Evolutionary conservation across 2,329 filamentous ascomycete species (phyloP), one percentile per base, ranked within the genome.

Genomic region (Penicillium glabrum): DNA sequence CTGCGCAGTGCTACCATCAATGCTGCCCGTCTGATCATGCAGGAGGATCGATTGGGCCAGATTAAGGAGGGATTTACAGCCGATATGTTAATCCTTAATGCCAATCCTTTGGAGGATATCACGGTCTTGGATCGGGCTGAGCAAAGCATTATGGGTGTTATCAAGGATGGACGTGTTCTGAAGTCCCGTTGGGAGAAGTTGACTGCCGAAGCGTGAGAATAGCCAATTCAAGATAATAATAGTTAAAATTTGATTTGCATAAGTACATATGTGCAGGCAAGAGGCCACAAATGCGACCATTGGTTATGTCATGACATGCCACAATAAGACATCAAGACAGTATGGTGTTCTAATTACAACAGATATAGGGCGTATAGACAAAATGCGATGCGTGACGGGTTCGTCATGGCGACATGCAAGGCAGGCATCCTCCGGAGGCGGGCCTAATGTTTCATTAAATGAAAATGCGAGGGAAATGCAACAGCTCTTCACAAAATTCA

Each of bases 51-150:
- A 29, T 63, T 86, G 16, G 84, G 83, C 0, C 77, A 82, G 61
- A 67, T 86, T 3, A 77, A 76, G 59, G 68, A 74, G 19, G 82
- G 82, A 0, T 83, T 80, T 57, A 69, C 72, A 2, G 83, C 83
- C 0, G 84, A 86, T 67, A 45, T 86, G 43, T 60, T 86, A 29
- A 70, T 86, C 3, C 62, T 85, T 43, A 78, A 79, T 39, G 61
- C 64, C 43, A 85, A 85, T 61, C 84, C 83, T 2, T 67, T 86
- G 51, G 77, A 84, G n/a, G 78, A 86, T 63, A 77, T 86, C 19
- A 74, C 75, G 0, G 70, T 84, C 4, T 64, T 86, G 26, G 81
- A 81, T 57, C 63, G 72, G 41, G 78, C 78, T 2, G 78, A 83
- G 49, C 73, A 76, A 62, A 72, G 77, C 19, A 56, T 85, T 8